Percentiles rank a stretch among this genome's conserved stretches.
Evolutionary conservation across 352 stramenopile species (phyloP).

Genomic region (Phytophthora constricta): DNA sequence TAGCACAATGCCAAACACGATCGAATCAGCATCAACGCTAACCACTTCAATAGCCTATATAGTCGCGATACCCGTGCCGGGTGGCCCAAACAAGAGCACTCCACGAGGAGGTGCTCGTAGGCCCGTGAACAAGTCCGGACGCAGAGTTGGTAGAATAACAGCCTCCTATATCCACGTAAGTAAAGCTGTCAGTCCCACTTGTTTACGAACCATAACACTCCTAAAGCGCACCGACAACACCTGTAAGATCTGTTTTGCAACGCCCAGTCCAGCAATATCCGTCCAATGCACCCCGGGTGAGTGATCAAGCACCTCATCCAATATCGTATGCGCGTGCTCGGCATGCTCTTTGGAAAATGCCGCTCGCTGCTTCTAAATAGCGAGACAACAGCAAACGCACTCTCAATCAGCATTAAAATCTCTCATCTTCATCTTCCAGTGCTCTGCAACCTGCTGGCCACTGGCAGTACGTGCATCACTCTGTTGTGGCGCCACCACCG

Average conservation of each 20-base stretch:
- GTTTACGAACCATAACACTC: slow-evolving; percentile 36
- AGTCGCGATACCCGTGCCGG: slow-evolving; percentile 68
- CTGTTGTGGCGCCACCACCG: background rate
- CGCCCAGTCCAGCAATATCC: slow-evolving; percentile 81
- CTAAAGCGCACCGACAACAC: no score
- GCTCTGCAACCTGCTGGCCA: slow-evolving; percentile 16
- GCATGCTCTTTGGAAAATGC: slow-evolving; percentile 64
- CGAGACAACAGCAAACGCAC: background rate
- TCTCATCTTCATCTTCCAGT: background rate
- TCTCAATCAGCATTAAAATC: background rate
- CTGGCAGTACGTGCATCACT: slow-evolving; percentile 11
- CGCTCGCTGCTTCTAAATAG: slow-evolving; percentile 25
- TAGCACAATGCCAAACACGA: slow-evolving; percentile 15
- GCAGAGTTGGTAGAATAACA: slow-evolving; percentile 85
- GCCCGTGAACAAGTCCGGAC: slow-evolving; percentile 86
- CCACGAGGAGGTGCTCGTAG: slow-evolving; percentile 71
- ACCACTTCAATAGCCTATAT: background rate
- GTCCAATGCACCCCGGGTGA: slow-evolving; percentile 82
- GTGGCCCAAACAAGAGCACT: slow-evolving; percentile 83
- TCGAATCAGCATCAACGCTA: background rate
- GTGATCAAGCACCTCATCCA: slow-evolving; percentile 85
- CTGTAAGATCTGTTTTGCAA: slow-evolving; percentile 91
- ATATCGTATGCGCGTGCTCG: slow-evolving; percentile 73
- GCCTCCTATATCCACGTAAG: slow-evolving; percentile 59
- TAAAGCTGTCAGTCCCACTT: slow-evolving; percentile 8